Evolutionary conservation across 768 basidiomycete genomes (phyloP).

Genomic region (Sarcodon sp.): DNA sequence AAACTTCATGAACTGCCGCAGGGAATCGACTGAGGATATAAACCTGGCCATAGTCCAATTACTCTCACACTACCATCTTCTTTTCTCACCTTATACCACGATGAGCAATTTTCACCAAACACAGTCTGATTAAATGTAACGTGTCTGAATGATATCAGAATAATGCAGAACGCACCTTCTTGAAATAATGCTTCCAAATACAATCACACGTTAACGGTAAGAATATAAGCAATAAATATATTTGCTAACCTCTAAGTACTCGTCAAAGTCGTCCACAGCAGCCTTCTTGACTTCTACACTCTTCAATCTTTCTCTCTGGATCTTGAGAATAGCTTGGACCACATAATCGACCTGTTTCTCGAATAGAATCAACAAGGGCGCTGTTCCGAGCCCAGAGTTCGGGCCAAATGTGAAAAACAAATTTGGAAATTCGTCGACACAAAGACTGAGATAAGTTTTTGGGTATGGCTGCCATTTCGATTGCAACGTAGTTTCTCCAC

Average conservation of each 20-base stretch:
- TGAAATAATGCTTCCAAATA: neutral
- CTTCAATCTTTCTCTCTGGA: conserved; percentile 50
- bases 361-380: conserved; percentile 39
- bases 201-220: neutral
- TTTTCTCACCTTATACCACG: conserved; percentile 50
- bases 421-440: conserved; percentile 55
- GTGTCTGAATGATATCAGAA: neutral
- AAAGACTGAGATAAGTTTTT: conserved; percentile 42
- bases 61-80: conserved; percentile 33
- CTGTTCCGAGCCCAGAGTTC: conserved; percentile 40
- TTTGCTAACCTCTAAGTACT: conserved; percentile 39
- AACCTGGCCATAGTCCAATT: conserved; percentile 48
- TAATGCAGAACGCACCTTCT: neutral
- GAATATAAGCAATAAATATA: neutral
- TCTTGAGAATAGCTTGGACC: conserved; percentile 38
- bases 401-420: conserved; percentile 48
- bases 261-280: conserved; percentile 51
- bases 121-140: conserved; percentile 25
- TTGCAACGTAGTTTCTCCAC: conserved; percentile 35
- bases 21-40: conserved; percentile 1
- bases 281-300: conserved; percentile 45
- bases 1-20: neutral
- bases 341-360: conserved; percentile 49
- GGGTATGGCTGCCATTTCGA: conserved; percentile 45
- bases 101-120: conserved; percentile 38